phyloP scores from a whole-genome alignment of 495 filamentous ascomycete species.

The Xylaria cubensis region DNA sequence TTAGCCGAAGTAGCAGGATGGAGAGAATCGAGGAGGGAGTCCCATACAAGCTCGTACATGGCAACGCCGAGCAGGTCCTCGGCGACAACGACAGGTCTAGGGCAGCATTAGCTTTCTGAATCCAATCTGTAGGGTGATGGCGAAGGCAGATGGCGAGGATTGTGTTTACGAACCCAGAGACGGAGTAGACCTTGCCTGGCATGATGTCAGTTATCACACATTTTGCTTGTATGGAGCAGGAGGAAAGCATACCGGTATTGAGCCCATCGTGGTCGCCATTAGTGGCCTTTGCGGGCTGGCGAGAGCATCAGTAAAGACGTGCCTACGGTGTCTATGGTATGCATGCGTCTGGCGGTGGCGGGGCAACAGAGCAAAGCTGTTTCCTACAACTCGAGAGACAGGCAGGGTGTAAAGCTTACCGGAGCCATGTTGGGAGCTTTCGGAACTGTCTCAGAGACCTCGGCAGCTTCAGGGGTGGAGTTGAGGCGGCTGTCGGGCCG shows the following conservation, averaged over 20 bases:
- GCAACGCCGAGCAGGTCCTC: slow-evolving; percentile 99
- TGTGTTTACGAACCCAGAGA: slow-evolving; percentile 70
- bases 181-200: slow-evolving; percentile 76
- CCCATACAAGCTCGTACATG: slow-evolving; percentile 96
- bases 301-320: slow-evolving; percentile 13
- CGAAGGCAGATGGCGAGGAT: slow-evolving; percentile 10
- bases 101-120: slow-evolving; percentile 34
- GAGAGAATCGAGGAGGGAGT: slow-evolving; percentile 31
- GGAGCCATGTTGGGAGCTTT: slow-evolving; percentile 66
- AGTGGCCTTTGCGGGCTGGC: slow-evolving; percentile 40
- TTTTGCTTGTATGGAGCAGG: not conserved
- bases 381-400: not conserved
- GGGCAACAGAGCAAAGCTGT: slow-evolving; percentile 24
- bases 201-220: slow-evolving; percentile 31
- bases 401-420: slow-evolving; percentile 50
- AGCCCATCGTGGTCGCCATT: slow-evolving; percentile 49
- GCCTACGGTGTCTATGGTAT: not conserved
- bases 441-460: slow-evolving; percentile 29
- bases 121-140: not conserved
- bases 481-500: slow-evolving; percentile 38
- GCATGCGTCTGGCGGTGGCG: slow-evolving; percentile 10
- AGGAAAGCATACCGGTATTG: slow-evolving; percentile 42
- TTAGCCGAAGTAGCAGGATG: slow-evolving; percentile 32
- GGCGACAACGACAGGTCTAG: slow-evolving; percentile 91
- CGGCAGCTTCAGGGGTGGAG: slow-evolving; percentile 44